phyloP scores from a whole-genome alignment of 148 eudicot species.

The Tetragonia tetragonoides region DNA sequence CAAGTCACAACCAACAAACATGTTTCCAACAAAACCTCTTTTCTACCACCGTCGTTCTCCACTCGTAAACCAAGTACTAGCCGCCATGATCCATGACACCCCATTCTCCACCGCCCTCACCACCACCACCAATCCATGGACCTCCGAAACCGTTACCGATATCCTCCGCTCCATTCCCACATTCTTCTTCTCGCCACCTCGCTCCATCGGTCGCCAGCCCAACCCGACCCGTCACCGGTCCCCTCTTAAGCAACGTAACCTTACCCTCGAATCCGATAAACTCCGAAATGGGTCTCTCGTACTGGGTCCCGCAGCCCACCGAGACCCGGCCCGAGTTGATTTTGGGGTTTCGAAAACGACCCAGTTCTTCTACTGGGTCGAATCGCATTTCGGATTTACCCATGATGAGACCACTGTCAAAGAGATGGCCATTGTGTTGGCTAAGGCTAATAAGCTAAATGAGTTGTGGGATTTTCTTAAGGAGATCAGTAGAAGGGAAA shows the following conservation, averaged over 20 bases:
- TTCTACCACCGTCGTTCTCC: constrained; percentile 25
- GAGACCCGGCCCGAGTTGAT: constrained; percentile 49
- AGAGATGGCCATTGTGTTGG: constrained; percentile 75
- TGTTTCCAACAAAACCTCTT: constrained; percentile 33
- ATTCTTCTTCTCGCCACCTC: constrained; percentile 56
- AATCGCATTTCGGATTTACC: constrained; percentile 46
- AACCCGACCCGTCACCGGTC: constrained; percentile 55
- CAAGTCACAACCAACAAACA: neutral
- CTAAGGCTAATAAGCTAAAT: constrained; percentile 54
- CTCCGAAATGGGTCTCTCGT: constrained; percentile 40
- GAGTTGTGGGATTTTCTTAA: constrained; percentile 64
- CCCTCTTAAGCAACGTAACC: constrained; percentile 61
- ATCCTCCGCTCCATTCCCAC: constrained; percentile 59
- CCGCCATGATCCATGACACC: constrained; percentile 46
- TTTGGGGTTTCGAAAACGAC: constrained; percentile 53
- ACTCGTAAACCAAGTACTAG: constrained; percentile 44
- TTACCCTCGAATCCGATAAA: constrained; percentile 43
- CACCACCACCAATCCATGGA: constrained; percentile 30
- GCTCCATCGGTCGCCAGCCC: constrained; percentile 66
- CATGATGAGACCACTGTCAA: constrained; percentile 66
- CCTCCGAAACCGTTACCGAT: constrained; percentile 42
- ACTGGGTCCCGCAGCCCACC: constrained; percentile 70
- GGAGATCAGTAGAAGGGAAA: constrained; percentile 47
- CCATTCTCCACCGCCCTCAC: constrained; percentile 38
- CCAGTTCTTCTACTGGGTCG: constrained; percentile 72